Conservation (phyloP, 2,329 filamentous ascomycete species). For the Cephalotrichum gorgonifer region DNA sequence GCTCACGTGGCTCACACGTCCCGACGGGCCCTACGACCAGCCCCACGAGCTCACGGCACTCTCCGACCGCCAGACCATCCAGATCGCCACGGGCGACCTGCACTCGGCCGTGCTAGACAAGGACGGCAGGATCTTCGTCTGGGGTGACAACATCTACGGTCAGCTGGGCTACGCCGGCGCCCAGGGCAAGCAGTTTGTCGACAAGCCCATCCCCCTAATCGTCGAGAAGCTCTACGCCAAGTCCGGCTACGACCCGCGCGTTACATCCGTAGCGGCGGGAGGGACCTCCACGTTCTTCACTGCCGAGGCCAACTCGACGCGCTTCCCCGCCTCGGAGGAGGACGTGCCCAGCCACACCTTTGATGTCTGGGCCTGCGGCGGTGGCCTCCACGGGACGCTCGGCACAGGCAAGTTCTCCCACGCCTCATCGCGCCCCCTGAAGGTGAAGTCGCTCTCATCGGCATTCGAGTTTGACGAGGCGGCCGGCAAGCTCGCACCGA, state of each 20-base stretch:
- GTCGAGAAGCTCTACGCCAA: slow-evolving; percentile 61
- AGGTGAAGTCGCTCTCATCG: slow-evolving; percentile 73
- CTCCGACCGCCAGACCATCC: slow-evolving; percentile 57
- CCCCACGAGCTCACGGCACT: slow-evolving; percentile 70
- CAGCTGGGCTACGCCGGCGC: slow-evolving; percentile 77
- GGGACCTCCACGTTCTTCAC: slow-evolving; percentile 82
- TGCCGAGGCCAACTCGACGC: slow-evolving; percentile 61
- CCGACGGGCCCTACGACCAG: slow-evolving; percentile 67
- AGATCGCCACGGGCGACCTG: slow-evolving; percentile 75
- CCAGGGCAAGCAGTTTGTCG: slow-evolving; percentile 48
- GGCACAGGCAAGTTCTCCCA: slow-evolving; percentile 88
- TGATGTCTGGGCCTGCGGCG: slow-evolving; percentile 81
- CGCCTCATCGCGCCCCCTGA: slow-evolving; percentile 64
- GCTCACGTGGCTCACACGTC: slow-evolving; percentile 68
- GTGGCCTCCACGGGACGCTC: slow-evolving; percentile 72
- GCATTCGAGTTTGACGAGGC: slow-evolving; percentile 81
- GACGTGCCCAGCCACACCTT: slow-evolving; percentile 36
- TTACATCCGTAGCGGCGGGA: slow-evolving; percentile 74
- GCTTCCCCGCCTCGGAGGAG: slow-evolving; percentile 9
- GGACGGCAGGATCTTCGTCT: slow-evolving; percentile 69
- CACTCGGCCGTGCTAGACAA: slow-evolving; percentile 74
- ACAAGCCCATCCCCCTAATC: slow-evolving; percentile 61
- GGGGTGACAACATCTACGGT: slow-evolving; percentile 86
- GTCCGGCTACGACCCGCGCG: slow-evolving; percentile 49
- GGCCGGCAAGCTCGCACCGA: slow-evolving; percentile 58